Conservation (phyloP, 140 eudicot species). For the Ambrosia hybrid region DNA sequence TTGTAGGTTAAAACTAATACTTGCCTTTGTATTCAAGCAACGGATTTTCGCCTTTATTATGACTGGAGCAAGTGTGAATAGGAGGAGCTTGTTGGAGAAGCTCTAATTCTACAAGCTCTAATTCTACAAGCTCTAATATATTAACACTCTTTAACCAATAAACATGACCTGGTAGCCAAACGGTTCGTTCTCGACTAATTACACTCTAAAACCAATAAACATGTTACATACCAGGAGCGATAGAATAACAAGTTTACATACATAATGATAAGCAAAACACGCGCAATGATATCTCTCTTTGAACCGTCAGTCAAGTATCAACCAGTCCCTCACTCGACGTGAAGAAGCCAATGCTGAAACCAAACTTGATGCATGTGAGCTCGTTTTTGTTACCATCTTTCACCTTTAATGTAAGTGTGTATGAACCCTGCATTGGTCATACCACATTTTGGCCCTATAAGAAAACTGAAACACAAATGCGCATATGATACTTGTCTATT, state of each 20-base stretch:
- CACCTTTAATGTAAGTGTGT: slow-evolving; percentile 43
- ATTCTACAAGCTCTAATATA: too few species aligned
- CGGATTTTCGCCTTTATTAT: too few species aligned
- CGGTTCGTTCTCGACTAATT: neutral
- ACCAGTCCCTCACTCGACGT: slow-evolving; percentile 5
- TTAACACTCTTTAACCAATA: neutral
- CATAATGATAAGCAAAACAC: neutral
- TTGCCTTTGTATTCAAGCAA: too few species aligned
- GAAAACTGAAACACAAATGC: neutral
- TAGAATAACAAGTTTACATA: neutral
- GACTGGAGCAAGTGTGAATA: too few species aligned
- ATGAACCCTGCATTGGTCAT: slow-evolving; percentile 41
- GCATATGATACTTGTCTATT: neutral
- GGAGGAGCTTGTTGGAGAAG: too few species aligned
- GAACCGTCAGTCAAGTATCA: slow-evolving; percentile 15
- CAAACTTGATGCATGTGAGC: slow-evolving; percentile 45
- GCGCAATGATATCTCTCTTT: neutral
- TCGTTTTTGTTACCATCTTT: slow-evolving; percentile 32
- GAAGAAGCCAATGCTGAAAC: slow-evolving; percentile 41
- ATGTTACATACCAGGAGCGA: neutral
- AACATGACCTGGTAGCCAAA: neutral
- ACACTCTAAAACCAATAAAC: slow-evolving; percentile 3
- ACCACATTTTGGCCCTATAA: neutral
- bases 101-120: too few species aligned
- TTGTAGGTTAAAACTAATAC: too few species aligned